phyloP scores from a whole-genome alignment of 2,329 filamentous ascomycete species.

The Ophiostoma triangulosporum region DNA sequence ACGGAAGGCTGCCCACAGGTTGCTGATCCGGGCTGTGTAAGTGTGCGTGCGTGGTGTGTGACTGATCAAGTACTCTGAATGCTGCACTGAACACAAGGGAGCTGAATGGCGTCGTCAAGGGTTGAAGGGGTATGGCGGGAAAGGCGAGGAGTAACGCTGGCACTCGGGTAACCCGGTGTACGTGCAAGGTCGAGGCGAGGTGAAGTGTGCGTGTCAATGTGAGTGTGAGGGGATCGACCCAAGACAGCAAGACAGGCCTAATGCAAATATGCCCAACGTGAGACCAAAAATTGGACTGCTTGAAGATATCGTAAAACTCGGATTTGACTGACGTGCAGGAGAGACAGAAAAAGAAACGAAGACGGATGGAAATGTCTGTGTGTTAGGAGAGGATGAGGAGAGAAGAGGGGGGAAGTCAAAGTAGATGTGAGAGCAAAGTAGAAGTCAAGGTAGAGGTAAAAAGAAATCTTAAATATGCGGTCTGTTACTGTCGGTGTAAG shows the following conservation, averaged over 20 bases:
- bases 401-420: not conserved
- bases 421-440: not conserved
- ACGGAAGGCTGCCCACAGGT: not conserved
- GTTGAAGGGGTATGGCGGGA: not conserved
- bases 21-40: not conserved
- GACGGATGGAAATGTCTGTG: not conserved
- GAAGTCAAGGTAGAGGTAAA: not conserved
- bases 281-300: not conserved
- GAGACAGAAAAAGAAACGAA: not conserved
- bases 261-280: slow-evolving; percentile 45
- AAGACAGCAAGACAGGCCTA: slow-evolving; percentile 1
- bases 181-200: not conserved
- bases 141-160: not conserved
- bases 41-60: not conserved
- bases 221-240: not conserved
- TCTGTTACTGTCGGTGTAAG: slow-evolving; percentile 7
- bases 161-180: not conserved
- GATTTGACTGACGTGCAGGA: not conserved
- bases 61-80: not conserved
- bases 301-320: not conserved
- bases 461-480: slow-evolving; percentile 15
- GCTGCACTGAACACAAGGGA: not conserved
- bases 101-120: not conserved
- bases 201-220: not conserved
- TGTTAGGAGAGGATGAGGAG: not conserved